A percentile compares a stretch with the other conserved stretches of the same genome.
Conservation (phyloP, 2,329 filamentous ascomycete species). For the Pleoardoris graminearum region DNA sequence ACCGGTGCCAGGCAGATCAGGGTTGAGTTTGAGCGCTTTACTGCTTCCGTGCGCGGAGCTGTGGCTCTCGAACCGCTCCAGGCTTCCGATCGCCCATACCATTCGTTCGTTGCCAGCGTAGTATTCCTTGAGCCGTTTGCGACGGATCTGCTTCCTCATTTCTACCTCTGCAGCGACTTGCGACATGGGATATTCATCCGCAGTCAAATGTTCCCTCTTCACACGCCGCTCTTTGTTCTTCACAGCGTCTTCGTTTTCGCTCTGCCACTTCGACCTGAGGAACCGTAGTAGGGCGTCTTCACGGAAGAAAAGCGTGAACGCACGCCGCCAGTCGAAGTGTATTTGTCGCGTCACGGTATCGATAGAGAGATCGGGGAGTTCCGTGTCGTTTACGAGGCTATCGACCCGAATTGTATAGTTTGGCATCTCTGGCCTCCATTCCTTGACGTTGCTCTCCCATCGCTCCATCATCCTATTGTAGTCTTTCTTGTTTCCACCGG, state of each 20-base stretch:
- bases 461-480: constrained; percentile 23
- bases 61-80: constrained; percentile 30
- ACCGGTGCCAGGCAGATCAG: constrained; percentile 33
- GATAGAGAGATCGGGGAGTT: constrained; percentile 28
- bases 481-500: constrained; percentile 7
- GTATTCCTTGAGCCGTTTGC: constrained; percentile 26
- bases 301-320: constrained; percentile 38
- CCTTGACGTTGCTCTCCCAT: constrained; percentile 33
- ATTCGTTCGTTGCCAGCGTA: constrained; percentile 32
- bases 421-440: constrained; percentile 32
- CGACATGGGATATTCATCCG: constrained; percentile 16
- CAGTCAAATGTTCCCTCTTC: constrained; percentile 20
- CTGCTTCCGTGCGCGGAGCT: constrained; percentile 12
- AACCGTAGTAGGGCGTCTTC: constrained; percentile 25
- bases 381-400: constrained; percentile 39
- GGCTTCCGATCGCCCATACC: constrained; percentile 35
- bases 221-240: constrained; percentile 18
- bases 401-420: constrained; percentile 37
- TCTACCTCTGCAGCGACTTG: constrained; percentile 21
- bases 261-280: constrained; percentile 16
- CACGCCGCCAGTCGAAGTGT: constrained; percentile 31
- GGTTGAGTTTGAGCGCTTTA: constrained; percentile 22
- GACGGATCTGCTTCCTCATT: constrained; percentile 27
- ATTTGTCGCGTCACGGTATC: constrained; percentile 25
- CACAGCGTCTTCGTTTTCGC: constrained; percentile 11